phyloP scores from a whole-genome alignment of 2,329 filamentous ascomycete species.

The Dactylellina sp. region DNA sequence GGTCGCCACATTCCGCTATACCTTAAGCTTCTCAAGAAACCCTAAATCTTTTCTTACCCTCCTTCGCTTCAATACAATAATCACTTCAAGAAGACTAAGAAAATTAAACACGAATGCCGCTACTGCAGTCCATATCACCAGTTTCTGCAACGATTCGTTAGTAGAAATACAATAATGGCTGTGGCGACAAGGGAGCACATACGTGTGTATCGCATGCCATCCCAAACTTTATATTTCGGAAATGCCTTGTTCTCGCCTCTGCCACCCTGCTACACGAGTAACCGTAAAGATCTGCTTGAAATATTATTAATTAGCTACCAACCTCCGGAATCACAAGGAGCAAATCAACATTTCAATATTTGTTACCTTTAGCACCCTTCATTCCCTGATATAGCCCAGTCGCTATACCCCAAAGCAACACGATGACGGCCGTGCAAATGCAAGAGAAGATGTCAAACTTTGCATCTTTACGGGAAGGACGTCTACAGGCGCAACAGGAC shows the following conservation, averaged over 20 bases:
- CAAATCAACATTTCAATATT: neutral
- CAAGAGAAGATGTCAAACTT: slow-evolving; percentile 41
- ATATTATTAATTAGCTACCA: neutral
- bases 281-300: slow-evolving; percentile 33
- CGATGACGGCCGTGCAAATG: slow-evolving; percentile 9
- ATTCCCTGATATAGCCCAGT: slow-evolving; percentile 31
- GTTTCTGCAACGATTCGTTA: slow-evolving; percentile 16
- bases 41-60: slow-evolving; percentile 38
- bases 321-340: too few relatives aligned
- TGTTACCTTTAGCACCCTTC: slow-evolving; percentile 37
- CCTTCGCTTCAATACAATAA: slow-evolving; percentile 29
- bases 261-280: slow-evolving; percentile 49
- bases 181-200: too few relatives aligned
- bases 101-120: slow-evolving; percentile 37
- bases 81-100: slow-evolving; percentile 15
- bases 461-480: neutral
- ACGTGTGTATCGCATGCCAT: slow-evolving; percentile 47
- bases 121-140: slow-evolving; percentile 35
- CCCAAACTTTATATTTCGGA: slow-evolving; percentile 40
- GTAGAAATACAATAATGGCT: neutral
- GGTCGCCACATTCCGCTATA: slow-evolving; percentile 1
- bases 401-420: slow-evolving; percentile 31
- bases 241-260: slow-evolving; percentile 41
- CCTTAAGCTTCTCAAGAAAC: slow-evolving; percentile 48
- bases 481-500: slow-evolving; percentile 39